Conservation (phyloP, 495 filamentous ascomycete species). For the Cladorrhinum samala region DNA sequence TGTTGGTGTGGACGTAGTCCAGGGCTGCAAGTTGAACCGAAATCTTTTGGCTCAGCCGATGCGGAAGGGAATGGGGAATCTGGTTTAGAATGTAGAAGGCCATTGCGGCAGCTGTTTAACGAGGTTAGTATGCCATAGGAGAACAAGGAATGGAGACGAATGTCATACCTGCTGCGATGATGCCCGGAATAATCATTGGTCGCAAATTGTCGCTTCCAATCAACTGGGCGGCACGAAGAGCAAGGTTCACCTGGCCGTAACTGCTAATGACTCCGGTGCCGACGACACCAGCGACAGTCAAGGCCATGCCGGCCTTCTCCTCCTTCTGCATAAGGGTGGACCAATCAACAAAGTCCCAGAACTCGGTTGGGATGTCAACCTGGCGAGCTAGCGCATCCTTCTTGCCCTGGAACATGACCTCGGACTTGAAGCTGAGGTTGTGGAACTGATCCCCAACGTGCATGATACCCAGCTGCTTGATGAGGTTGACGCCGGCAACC, state of each 20-base stretch:
- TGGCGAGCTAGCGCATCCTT: constrained; percentile 73
- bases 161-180: constrained; percentile 68
- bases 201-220: constrained; percentile 80
- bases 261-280: constrained; percentile 76
- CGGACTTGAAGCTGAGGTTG: constrained; percentile 76
- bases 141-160: background rate
- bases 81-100: constrained; percentile 73
- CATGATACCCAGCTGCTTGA: constrained; percentile 79
- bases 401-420: constrained; percentile 85
- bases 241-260: constrained; percentile 82
- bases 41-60: constrained; percentile 80
- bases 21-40: constrained; percentile 65
- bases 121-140: constrained; percentile 9
- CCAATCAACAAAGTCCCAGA: constrained; percentile 91
- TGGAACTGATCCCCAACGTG: constrained; percentile 84
- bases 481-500: constrained; percentile 72
- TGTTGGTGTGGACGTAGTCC: constrained; percentile 90
- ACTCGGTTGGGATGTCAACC: constrained; percentile 78
- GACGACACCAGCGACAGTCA: constrained; percentile 84
- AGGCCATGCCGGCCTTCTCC: constrained; percentile 89
- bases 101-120: constrained; percentile 57
- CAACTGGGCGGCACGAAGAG: constrained; percentile 68
- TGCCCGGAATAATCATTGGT: constrained; percentile 71
- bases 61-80: constrained; percentile 82
- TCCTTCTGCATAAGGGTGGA: constrained; percentile 75